These are phyloP conservation scores for Malassezia caprae DNA, from an alignment of 1,284 basidiomycete genomes.

Conservation along the genomic window DNA sequence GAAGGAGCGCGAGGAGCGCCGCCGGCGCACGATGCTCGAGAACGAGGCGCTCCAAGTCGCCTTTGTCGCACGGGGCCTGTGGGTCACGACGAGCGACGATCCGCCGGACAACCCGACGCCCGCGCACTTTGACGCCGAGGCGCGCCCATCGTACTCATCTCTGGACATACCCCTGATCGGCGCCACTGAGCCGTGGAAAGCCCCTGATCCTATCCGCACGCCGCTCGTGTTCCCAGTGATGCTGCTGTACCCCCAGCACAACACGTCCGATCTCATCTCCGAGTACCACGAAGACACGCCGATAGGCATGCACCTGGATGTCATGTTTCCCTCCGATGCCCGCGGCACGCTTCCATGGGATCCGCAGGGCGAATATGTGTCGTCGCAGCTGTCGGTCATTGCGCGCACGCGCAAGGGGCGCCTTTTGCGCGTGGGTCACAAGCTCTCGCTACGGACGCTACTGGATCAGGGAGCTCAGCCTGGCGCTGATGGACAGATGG, in stretches of 20 bases:
- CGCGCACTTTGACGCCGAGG: slow-evolving; percentile 52
- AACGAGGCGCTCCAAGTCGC: slow-evolving; percentile 54
- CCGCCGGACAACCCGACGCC: slow-evolving; percentile 55
- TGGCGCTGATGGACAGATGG: slow-evolving; percentile 53
- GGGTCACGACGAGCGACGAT: slow-evolving; percentile 38
- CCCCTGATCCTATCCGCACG: slow-evolving; percentile 49
- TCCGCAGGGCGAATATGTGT: slow-evolving; percentile 60
- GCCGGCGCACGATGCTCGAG: slow-evolving; percentile 52
- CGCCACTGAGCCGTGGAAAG: slow-evolving; percentile 18
- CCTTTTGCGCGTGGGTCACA: slow-evolving; percentile 78
- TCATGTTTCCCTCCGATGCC: slow-evolving; percentile 65
- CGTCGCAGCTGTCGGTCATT: slow-evolving; percentile 65
- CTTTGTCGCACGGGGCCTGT: slow-evolving; percentile 54
- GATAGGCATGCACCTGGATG: slow-evolving; percentile 65
- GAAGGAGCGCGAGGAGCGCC: slow-evolving; percentile 53
- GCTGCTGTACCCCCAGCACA: slow-evolving; percentile 82
- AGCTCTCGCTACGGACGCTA: slow-evolving; percentile 70
- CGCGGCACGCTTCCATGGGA: slow-evolving; percentile 68
- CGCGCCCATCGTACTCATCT: slow-evolving; percentile 31
- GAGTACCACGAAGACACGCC: slow-evolving; percentile 76
- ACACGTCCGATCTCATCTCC: slow-evolving; percentile 75
- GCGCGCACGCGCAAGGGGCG: slow-evolving; percentile 66
- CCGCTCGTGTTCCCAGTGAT: slow-evolving; percentile 76
- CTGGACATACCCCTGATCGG: slow-evolving; percentile 24
- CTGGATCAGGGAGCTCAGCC: slow-evolving; percentile 53